Conservation (phyloP, 345 rosid genomes). For the Schrenkiella parvula region DNA sequence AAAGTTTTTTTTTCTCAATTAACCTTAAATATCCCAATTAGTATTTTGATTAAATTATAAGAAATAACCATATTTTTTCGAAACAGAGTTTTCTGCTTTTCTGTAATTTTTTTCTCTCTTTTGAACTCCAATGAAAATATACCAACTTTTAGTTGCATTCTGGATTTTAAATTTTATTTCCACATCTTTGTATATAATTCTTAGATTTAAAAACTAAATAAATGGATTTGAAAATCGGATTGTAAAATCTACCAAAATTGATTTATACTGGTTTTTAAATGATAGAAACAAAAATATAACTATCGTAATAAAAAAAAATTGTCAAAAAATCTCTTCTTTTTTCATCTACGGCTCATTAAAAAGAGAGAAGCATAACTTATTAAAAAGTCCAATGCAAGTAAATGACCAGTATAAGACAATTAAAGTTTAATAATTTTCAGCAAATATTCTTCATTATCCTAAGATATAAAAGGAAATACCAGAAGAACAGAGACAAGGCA, state of each 20-base stretch:
- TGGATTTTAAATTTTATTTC: background rate
- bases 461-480: background rate
- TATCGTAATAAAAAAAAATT: no score
- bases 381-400: background rate
- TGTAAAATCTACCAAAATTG: background rate
- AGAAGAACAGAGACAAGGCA: background rate
- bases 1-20: background rate
- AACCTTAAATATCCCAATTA: background rate
- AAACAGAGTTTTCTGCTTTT: background rate
- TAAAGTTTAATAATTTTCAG: background rate
- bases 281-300: no score
- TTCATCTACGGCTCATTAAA: no score
- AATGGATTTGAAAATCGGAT: background rate
- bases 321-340: no score
- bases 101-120: background rate
- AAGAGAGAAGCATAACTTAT: no score
- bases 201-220: background rate
- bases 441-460: background rate
- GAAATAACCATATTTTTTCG: background rate
- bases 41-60: background rate
- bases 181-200: background rate
- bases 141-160: background rate
- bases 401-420: no score
- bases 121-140: background rate
- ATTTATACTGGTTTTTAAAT: no score